A percentile compares a stretch with the other conserved stretches of the same genome.
phyloP scores from a whole-genome alignment of 2,329 filamentous ascomycete species.

The Calonectria fujianensis region DNA sequence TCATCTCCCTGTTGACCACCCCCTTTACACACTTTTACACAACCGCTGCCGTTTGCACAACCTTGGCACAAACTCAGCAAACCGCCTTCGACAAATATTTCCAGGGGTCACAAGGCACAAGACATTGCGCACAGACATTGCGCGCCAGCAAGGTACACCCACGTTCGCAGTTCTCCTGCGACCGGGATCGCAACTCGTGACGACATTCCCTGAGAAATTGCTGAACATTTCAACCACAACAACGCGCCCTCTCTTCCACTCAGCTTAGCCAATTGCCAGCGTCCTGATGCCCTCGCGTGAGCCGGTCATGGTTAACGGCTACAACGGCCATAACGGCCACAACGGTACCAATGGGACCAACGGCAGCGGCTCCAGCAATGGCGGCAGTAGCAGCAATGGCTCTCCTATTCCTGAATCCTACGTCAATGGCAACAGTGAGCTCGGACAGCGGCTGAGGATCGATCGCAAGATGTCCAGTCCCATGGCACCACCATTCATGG shows the following conservation, averaged over 20 bases:
- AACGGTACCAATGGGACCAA: slow-evolving; percentile 41
- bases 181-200: slow-evolving; percentile 36
- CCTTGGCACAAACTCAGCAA: slow-evolving; percentile 21
- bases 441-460: slow-evolving; percentile 62
- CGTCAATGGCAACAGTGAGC: slow-evolving; percentile 60
- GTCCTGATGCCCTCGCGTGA: slow-evolving; percentile 49
- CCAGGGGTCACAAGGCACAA: slow-evolving; percentile 33
- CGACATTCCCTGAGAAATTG: slow-evolving; percentile 33
- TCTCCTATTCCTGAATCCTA: slow-evolving; percentile 55
- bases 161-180: slow-evolving; percentile 35
- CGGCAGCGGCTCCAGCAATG: slow-evolving; percentile 21
- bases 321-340: slow-evolving; percentile 48
- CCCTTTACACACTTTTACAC: slow-evolving; percentile 23
- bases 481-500: slow-evolving; percentile 94
- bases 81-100: slow-evolving; percentile 5
- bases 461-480: slow-evolving; percentile 77
- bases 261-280: slow-evolving; percentile 32
- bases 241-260: slow-evolving; percentile 40
- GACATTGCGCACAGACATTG: slow-evolving; percentile 37
- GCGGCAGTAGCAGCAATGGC: slow-evolving; percentile 43
- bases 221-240: slow-evolving; percentile 26
- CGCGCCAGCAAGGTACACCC: slow-evolving; percentile 45
- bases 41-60: slow-evolving; percentile 15
- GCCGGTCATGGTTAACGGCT: slow-evolving; percentile 50
- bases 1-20: slow-evolving; percentile 20